Evolutionary conservation across 2,329 filamentous ascomycete genomes (phyloP), one percentile per base, ranked within the genome.

Genomic region (Leptographium flavum): DNA sequence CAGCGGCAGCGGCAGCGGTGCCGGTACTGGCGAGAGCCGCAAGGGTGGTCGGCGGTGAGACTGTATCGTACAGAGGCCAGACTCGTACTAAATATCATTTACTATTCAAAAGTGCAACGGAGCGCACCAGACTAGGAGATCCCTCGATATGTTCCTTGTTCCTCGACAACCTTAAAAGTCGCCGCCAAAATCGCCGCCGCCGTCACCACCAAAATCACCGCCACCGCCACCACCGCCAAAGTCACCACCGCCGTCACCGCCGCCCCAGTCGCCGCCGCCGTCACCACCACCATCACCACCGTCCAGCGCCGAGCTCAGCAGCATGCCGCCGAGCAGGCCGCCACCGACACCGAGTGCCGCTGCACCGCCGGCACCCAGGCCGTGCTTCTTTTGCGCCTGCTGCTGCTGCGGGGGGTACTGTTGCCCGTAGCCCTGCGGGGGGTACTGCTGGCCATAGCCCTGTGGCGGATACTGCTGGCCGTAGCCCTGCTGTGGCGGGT

Each of bases 301-400:
- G 46, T 83, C 64, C 42, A 88, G 69, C 1, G 80, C 79, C 56
- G 82, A 69, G 2, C 71, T 80, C 28, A 94, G 62, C 55, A 94
- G 50, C 50, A 77, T 74, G 45, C 87, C 87, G 54, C 87, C 88
- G 1, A 94, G 55, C 58, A 94, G 57, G 60, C 87, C 87, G 51
- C 82, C 87, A 53, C 87, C 87, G 4, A 85, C 61, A 65, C 87
- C 87, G 37, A 94, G 66, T 21, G 84, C 84, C 9, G 81, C 77
- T 43, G 80, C 86, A 40, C 84, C 86, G 2, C 71, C 76, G 48
- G 74, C 70, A n/a, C 85, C 84, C 64, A 90, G 63, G 23, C 66
- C 64, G 42, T 23, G 17, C 37, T 37, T 40, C 15, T 35, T 39
- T 55, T 56, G 2, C 53, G 62, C 63, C 54, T 67, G 69, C 48